A percentile compares a stretch with the other conserved stretches of the same genome.
Conservation (phyloP, 2,329 filamentous ascomycete species). For the Eutypa lata region DNA sequence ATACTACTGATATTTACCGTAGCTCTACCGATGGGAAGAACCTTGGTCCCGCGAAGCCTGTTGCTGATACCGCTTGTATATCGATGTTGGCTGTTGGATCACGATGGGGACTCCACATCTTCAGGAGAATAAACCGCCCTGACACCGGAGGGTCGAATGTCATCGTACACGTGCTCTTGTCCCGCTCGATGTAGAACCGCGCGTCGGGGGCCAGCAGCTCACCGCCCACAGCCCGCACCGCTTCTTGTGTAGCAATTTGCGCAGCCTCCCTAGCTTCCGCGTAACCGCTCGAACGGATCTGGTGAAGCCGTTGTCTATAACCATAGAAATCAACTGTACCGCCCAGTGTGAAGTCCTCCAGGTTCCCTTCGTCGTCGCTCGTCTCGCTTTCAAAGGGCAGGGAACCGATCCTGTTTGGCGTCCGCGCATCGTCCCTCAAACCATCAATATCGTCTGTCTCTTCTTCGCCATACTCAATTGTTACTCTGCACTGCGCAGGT, state of each 20-base stretch:
- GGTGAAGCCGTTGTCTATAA: slow-evolving; percentile 26
- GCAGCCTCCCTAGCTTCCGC: slow-evolving; percentile 44
- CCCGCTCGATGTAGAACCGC: slow-evolving; percentile 77
- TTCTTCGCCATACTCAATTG: slow-evolving; percentile 59
- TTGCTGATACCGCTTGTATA: slow-evolving; percentile 79
- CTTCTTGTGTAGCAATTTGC: slow-evolving; percentile 54
- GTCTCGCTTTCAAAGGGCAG: slow-evolving; percentile 52
- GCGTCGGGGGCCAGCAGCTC: slow-evolving; percentile 70
- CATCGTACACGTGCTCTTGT: slow-evolving; percentile 82
- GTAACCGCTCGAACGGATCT: slow-evolving; percentile 26
- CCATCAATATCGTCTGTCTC: slow-evolving; percentile 41
- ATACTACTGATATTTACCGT: slow-evolving; percentile 43
- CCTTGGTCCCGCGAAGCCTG: slow-evolving; percentile 80
- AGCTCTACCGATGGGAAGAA: slow-evolving; percentile 72
- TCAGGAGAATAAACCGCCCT: slow-evolving; percentile 79
- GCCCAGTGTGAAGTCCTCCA: slow-evolving; percentile 31
- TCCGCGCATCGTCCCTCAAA: slow-evolving; percentile 30
- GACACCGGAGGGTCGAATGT: slow-evolving; percentile 80
- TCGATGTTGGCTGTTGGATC: slow-evolving; percentile 72
- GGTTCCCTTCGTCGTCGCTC: slow-evolving; percentile 34
- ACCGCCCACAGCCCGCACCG: slow-evolving; percentile 53
- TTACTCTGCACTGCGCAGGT: slow-evolving; percentile 50
- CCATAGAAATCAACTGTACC: slow-evolving; percentile 6
- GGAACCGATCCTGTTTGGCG: slow-evolving; percentile 51
- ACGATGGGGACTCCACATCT: slow-evolving; percentile 79